Evolutionary conservation across 352 stramenopile species (phyloP).

Genomic region (Elongisporangium anandrum): DNA sequence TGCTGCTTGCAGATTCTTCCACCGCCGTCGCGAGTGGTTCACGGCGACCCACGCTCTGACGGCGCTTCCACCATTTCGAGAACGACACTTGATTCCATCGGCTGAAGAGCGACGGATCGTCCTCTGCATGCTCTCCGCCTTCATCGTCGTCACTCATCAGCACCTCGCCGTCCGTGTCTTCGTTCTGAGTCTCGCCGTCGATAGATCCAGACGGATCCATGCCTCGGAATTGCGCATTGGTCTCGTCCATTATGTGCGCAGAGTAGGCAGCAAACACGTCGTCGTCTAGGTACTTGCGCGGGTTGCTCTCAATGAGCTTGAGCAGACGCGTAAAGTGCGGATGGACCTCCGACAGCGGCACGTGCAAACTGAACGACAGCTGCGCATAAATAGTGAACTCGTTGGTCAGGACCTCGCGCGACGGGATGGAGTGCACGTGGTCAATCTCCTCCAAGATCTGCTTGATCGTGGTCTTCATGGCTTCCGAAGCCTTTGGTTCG

Average conservation of each 20-base stretch:
- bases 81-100: slow-evolving; percentile 76
- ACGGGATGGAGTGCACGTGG: slow-evolving; percentile 70
- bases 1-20: not conserved
- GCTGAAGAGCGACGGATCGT: slow-evolving; percentile 41
- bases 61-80: slow-evolving; percentile 58
- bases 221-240: slow-evolving; percentile 19
- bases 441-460: slow-evolving; percentile 79
- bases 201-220: slow-evolving; percentile 6
- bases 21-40: not conserved
- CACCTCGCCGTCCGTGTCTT: slow-evolving; percentile 57
- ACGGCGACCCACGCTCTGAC: not conserved
- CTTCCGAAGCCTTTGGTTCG: slow-evolving; percentile 63
- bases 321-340: slow-evolving; percentile 85
- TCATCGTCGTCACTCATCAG: slow-evolving; percentile 74
- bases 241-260: slow-evolving; percentile 61
- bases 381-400: slow-evolving; percentile 90
- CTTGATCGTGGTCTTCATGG: slow-evolving; percentile 58
- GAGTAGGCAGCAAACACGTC: slow-evolving; percentile 80
- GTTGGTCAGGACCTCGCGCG: slow-evolving; percentile 77
- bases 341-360: slow-evolving; percentile 71
- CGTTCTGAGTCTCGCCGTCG: slow-evolving; percentile 45
- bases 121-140: slow-evolving; percentile 11
- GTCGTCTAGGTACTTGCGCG: slow-evolving; percentile 86
- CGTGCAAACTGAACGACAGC: slow-evolving; percentile 87
- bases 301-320: slow-evolving; percentile 85